Conservation (phyloP, 345 rosid species). For the Linum lewisii region DNA sequence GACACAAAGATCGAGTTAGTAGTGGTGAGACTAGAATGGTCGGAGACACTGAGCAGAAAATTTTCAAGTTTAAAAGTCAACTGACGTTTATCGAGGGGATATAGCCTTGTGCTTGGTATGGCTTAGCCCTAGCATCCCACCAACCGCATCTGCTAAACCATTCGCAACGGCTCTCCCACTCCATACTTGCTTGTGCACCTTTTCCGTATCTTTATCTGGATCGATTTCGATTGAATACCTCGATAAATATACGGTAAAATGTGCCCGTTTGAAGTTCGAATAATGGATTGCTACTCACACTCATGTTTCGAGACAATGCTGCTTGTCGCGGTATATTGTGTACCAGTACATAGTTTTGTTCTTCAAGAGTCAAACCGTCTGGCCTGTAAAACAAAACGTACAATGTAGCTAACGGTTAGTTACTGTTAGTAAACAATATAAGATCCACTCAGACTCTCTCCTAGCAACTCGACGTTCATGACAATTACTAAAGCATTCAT, state of each 20-base stretch:
- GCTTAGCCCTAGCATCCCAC: slow-evolving; percentile 82
- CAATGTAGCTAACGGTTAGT: slow-evolving; percentile 4
- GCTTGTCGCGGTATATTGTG: background rate
- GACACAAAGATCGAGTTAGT: too few relatives aligned
- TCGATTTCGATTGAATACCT: too few relatives aligned
- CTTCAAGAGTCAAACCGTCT: background rate
- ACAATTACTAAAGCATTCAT: too few relatives aligned
- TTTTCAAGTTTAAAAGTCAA: too few relatives aligned
- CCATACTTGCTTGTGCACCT: slow-evolving; percentile 98
- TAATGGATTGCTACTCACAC: background rate
- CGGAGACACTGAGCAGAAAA: too few relatives aligned
- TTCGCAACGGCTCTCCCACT: slow-evolving; percentile 80
- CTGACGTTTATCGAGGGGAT: slow-evolving; percentile 51
- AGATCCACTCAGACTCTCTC: too few relatives aligned
- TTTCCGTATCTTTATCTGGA: slow-evolving; percentile 83
- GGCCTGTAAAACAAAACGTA: background rate
- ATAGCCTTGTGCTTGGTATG: slow-evolving; percentile 76
- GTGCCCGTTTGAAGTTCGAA: too few relatives aligned
- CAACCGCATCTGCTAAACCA: slow-evolving; percentile 79
- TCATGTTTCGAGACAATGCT: background rate
- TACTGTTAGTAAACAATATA: too few relatives aligned
- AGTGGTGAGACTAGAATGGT: too few relatives aligned
- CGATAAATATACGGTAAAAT: background rate
- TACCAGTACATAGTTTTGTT: background rate
- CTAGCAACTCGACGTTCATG: too few relatives aligned